Percentiles rank a stretch among this genome's conserved stretches.
Conservation (phyloP, 192 early-diverging fungal genomes). For the Geranomyces variabilis region DNA sequence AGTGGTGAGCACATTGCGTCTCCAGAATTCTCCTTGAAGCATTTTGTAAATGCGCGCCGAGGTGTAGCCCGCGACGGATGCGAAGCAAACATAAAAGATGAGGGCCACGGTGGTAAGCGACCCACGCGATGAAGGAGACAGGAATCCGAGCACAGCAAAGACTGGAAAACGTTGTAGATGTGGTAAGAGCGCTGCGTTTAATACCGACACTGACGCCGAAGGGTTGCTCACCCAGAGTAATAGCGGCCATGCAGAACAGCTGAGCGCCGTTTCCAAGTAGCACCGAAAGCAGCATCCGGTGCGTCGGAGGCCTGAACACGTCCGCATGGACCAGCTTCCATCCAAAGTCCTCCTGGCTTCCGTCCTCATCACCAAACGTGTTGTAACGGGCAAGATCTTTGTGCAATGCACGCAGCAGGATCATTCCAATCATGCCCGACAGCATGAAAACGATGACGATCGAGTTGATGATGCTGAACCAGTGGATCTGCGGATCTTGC, state of each 20-base stretch:
- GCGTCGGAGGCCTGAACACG: conserved; percentile 57
- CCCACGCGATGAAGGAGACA: conserved; percentile 84
- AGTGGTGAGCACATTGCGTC: conserved; percentile 78
- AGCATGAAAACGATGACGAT: conserved; percentile 59
- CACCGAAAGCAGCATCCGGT: conserved; percentile 54
- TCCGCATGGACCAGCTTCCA: conserved; percentile 71
- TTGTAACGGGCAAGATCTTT: conserved; percentile 68
- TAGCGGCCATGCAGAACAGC: conserved; percentile 52
- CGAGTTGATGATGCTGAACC: conserved; percentile 67
- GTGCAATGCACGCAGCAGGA: conserved; percentile 58
- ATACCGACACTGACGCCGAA: no score
- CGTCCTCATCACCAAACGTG: conserved; percentile 52
- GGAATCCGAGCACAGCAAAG: conserved; percentile 94
- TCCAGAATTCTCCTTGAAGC: conserved; percentile 89
- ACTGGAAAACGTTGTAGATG: conserved; percentile 36
- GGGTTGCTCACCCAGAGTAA: conserved; percentile 54
- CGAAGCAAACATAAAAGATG: conserved; percentile 88
- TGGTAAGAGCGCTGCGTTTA: background rate
- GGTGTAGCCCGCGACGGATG: conserved; percentile 83
- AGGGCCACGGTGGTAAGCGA: conserved; percentile 92
- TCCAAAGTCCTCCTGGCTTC: conserved; percentile 64
- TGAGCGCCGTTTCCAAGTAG: conserved; percentile 63
- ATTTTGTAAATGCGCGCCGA: conserved; percentile 92
- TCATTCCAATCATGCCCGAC: conserved; percentile 62
- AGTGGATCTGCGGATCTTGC: conserved; percentile 60